These are phyloP conservation scores for Colletotrichum paranaense DNA, from an alignment of 2,329 filamentous ascomycete species.

Conservation along the genomic window DNA sequence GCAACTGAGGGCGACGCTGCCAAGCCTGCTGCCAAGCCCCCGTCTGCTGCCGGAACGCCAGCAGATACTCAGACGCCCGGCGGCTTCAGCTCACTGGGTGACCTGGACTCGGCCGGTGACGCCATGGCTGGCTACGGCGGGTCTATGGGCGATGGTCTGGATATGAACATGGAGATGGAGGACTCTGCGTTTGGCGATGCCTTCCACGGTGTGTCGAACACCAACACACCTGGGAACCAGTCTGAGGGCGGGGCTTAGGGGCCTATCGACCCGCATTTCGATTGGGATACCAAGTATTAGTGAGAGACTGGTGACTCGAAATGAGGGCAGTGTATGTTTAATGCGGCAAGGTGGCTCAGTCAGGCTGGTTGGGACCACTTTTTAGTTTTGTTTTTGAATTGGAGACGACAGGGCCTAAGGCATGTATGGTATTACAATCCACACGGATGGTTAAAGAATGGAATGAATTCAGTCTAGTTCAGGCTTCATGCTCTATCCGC, in stretches of 20 bases:
- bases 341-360: not conserved
- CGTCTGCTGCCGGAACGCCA: slow-evolving; percentile 58
- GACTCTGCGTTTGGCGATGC: slow-evolving; percentile 88
- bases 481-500: not conserved
- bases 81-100: slow-evolving; percentile 69
- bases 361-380: not conserved
- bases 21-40: slow-evolving; percentile 27
- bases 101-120: slow-evolving; percentile 78
- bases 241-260: slow-evolving; percentile 35
- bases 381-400: not conserved
- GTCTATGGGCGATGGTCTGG: slow-evolving; percentile 66
- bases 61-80: slow-evolving; percentile 49
- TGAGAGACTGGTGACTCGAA: not conserved
- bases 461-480: not conserved
- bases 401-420: not conserved
- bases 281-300: not conserved
- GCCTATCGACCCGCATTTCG: not conserved
- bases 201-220: slow-evolving; percentile 72
- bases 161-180: slow-evolving; percentile 75
- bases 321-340: slow-evolving; percentile 5
- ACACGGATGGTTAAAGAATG: slow-evolving; percentile 10
- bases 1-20: slow-evolving; percentile 18
- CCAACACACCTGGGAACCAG: slow-evolving; percentile 47
- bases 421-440: slow-evolving; percentile 3
- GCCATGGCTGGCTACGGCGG: slow-evolving; percentile 71